Percentiles rank a stretch among this genome's conserved stretches.
Evolutionary conservation across 441 rosid species (phyloP).

Genomic region (Geranium incanum): DNA sequence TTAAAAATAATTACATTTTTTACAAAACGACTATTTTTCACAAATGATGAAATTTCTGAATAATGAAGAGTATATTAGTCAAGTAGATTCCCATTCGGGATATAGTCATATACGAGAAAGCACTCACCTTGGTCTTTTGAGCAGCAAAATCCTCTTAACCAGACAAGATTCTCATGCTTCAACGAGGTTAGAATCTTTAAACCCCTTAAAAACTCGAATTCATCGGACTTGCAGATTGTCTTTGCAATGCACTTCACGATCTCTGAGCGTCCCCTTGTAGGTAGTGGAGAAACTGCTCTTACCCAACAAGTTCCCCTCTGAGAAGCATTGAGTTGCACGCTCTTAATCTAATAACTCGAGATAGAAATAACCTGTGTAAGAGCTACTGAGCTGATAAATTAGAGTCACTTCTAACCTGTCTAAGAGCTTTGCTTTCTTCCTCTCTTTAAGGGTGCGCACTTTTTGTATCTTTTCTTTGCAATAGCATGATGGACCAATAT

Average conservation of each 20-base stretch:
- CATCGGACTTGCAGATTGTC: slow-evolving; percentile 83
- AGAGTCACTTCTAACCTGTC: no score
- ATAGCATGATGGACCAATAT: no score
- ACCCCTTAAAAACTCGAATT: slow-evolving; percentile 74
- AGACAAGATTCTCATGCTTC: slow-evolving; percentile 67
- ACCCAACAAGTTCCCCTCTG: slow-evolving; percentile 61
- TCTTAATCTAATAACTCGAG: no score
- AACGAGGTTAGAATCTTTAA: slow-evolving; percentile 56
- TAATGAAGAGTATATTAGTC: no score
- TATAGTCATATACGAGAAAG: slow-evolving; percentile 73
- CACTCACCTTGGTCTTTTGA: slow-evolving; percentile 80
- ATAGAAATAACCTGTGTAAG: no score
- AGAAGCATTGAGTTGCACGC: slow-evolving; percentile 80
- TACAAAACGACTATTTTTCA: no score
- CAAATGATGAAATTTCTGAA: no score
- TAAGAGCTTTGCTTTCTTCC: no score
- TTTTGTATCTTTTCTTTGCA: no score
- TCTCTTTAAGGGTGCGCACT: no score
- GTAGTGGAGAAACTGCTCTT: slow-evolving; percentile 59
- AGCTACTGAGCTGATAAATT: no score
- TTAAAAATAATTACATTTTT: no score
- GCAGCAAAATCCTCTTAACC: slow-evolving; percentile 82
- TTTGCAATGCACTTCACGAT: slow-evolving; percentile 62
- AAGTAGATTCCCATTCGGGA: slow-evolving; percentile 58
- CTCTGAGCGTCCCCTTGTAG: slow-evolving; percentile 62